Evolutionary conservation across 2,329 filamentous ascomycete species (phyloP), one percentile per base, ranked within the genome.

Genomic region (Coniochaeta prunicola): DNA sequence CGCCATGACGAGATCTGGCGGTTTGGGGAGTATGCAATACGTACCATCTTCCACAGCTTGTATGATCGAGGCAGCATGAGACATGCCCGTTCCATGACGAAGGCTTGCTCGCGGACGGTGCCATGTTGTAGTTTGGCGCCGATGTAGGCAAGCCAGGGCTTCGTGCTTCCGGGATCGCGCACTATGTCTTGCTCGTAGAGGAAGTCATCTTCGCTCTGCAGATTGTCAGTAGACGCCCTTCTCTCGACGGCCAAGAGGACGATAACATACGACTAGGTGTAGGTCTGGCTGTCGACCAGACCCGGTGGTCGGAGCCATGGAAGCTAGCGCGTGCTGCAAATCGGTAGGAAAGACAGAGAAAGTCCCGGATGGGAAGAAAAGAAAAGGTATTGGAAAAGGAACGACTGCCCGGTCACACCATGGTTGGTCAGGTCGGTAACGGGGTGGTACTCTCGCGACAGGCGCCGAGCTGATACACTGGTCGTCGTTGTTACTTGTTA

Each of bases 111-210:
- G 58, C 91, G 85, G 48, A 90, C 70, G 50, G 84, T 90, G 66
- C 92, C 93, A 81, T 96, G 89, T 66, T 91, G 89, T 66, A 86
- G 77, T 76, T 99, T 99, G 81, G 90, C 92, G 65, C 91, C 87
- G 71, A 93, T 90, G 74, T 97, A 99, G 65, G 91, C 87, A 60
- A 99, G 83, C 94, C 94, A 99, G 68, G 94, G 92, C 75, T 93
- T 96, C 65, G 93, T 86, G 72, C 87, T 94, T 68, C 88, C 89
- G 9, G 87, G 85, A 68, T 96, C 91, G 66, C 92, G 90, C 64
- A 94, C 79, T 61, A 97, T 86, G 73, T 99, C 94, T 76, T 97
- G 92, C 77, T 99, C 96, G 80, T 97, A 99, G 61, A 96, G 84
- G 58, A 90, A 88, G 76, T 99, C 94, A 76, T 96, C 91, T 70